Percentiles rank a stretch among this genome's conserved stretches.
Evolutionary conservation across 2,329 filamentous ascomycete species (phyloP).

Genomic region (Cladosporium halotolerans): DNA sequence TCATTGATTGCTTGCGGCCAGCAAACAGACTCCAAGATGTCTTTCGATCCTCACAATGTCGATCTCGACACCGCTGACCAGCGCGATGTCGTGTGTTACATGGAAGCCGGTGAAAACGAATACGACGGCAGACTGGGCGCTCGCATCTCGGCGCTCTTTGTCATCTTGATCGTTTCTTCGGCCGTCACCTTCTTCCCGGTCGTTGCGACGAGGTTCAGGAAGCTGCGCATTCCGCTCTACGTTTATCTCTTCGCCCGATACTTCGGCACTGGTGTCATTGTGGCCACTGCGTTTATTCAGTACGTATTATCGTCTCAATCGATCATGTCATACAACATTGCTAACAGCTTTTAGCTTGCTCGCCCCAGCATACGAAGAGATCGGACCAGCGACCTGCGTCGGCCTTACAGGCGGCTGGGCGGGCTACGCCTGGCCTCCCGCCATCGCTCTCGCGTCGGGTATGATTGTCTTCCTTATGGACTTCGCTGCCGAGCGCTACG

Average conservation of each 20-base stretch:
- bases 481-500: conserved; percentile 45
- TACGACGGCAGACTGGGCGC: conserved; percentile 47
- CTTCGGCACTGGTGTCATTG: conserved; percentile 43
- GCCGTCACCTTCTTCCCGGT: conserved; percentile 42
- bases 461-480: conserved; percentile 48
- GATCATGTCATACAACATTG: background rate
- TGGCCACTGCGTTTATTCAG: conserved; percentile 45
- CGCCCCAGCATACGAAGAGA: conserved; percentile 26
- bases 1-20: too few species aligned
- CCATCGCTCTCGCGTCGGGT: conserved; percentile 44
- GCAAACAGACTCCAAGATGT: too few species aligned
- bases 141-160: conserved; percentile 40
- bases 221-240: conserved; percentile 36
- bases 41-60: conserved; percentile 25
- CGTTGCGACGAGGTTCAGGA: conserved; percentile 35
- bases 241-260: conserved; percentile 44
- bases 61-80: conserved; percentile 30
- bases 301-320: conserved; percentile 13
- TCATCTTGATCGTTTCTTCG: conserved; percentile 39
- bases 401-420: conserved; percentile 50
- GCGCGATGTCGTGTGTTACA: conserved; percentile 44
- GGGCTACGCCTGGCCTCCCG: conserved; percentile 48
- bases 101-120: conserved; percentile 42
- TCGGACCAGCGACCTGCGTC: conserved; percentile 41
- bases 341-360: conserved; percentile 28